These are phyloP conservation scores for Quercus phellos DNA, from an alignment of 331 rosid species.

Conservation along the genomic window DNA sequence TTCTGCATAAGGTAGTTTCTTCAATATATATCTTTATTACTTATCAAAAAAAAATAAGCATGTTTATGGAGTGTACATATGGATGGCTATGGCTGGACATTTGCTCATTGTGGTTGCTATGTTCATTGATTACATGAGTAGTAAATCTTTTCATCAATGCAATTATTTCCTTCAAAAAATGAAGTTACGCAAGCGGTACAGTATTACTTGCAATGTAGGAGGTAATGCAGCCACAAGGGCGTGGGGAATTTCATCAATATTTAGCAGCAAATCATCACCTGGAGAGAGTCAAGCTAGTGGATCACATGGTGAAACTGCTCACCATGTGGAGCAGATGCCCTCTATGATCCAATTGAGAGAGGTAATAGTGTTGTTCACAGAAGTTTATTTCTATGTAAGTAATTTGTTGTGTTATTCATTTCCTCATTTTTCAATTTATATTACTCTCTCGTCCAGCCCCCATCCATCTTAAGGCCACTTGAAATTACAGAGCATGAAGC, in stretches of 20 bases:
- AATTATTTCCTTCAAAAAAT: background rate
- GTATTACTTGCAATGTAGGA: background rate
- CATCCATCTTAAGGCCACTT: slow-evolving; percentile 23
- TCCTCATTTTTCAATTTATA: background rate
- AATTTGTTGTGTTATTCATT: background rate
- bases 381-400: background rate
- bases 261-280: slow-evolving; percentile 6
- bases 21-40: too few relatives aligned
- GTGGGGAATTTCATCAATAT: slow-evolving; percentile 22
- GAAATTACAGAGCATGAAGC: slow-evolving; percentile 30
- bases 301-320: background rate
- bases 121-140: background rate
- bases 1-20: too few relatives aligned
- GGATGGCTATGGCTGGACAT: background rate
- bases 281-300: background rate
- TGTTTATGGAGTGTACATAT: background rate
- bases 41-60: too few relatives aligned
- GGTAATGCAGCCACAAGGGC: background rate
- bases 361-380: slow-evolving; percentile 17
- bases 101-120: background rate
- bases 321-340: slow-evolving; percentile 14
- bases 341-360: slow-evolving; percentile 29
- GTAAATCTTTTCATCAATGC: background rate
- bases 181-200: background rate
- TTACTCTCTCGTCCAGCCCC: slow-evolving; percentile 22